Base-by-base conservation (phyloP, 2,329 filamentous ascomycete species). In the Fusarium poae region DNA sequence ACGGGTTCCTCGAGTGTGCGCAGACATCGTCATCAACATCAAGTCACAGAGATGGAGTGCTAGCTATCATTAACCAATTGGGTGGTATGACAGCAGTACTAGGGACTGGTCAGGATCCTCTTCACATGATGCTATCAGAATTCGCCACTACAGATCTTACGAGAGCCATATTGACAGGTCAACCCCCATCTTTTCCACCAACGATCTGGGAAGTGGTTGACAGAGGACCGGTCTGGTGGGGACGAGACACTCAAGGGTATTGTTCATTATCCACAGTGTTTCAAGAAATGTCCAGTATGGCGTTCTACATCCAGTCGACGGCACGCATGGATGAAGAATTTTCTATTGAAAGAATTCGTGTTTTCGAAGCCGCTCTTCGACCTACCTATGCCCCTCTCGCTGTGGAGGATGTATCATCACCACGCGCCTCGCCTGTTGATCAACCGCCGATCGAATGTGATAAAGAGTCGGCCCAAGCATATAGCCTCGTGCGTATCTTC, bases 91-190 rank as follows among this genome's bases (percentile, higher is more conserved):
- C 71, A 0, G 15, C 58, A 0, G 75, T 76, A 1, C 23, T 78
- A 3, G 59, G 43, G 2, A 71, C 59, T 5, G 71, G 75, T 1
- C 75, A 74, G 5, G 75, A 77, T 21, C 71, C 77, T 2, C 62
- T 78, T 5, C 75, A 80, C 13, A 73, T 83, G 67, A 79, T 83
- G 45, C 57, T 83, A 9, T 82, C 81, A 0, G 80, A 82, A 48
- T 83, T 83, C 45, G 77, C 77, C 4, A 82, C 81, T 0, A 79
- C 80, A 55, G 81, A 83, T 57, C 73, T 83, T 12, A 82, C 80
- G 1, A 78, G 80, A 12, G 76, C 81, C 2, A 66, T 83, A 56
- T 72, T 83, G 1, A 80, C 78, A 20, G 80, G 79, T 0, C 74
- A 75, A 20, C 62, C 74, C 6, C 80, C 81, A 1, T 79, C 77